A percentile compares a stretch with the other conserved stretches of the same genome.
phyloP scores from a whole-genome alignment of 2,329 filamentous ascomycete genomes.

The Teratosphaeria zuluensis region DNA sequence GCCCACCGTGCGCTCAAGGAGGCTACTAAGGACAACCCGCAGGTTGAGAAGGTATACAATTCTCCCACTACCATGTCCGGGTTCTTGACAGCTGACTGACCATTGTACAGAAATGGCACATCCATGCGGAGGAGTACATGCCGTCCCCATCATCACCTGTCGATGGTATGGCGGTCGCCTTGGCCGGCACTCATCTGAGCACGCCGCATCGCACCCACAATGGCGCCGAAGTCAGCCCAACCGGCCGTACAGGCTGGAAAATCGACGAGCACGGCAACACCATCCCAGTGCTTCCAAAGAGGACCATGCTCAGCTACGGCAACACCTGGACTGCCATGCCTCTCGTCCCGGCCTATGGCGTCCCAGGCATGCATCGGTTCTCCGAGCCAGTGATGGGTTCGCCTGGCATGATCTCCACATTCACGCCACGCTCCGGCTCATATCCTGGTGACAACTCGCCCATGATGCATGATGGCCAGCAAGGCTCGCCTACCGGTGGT shows the following conservation, averaged over 20 bases:
- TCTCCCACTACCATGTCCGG: neutral
- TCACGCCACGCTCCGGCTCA: neutral
- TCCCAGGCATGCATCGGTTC: neutral
- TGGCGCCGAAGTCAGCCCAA: slow-evolving; percentile 10
- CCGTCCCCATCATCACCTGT: neutral
- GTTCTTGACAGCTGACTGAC: slow-evolving; percentile 3
- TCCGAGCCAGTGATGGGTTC: neutral
- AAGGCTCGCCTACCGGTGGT: neutral
- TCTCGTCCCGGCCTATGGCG: neutral
- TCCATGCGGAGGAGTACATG: neutral
- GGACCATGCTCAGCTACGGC: neutral
- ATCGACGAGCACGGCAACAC: slow-evolving; percentile 6
- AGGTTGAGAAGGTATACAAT: slow-evolving; percentile 10
- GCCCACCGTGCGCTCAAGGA: slow-evolving; percentile 12
- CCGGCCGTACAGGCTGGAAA: slow-evolving; percentile 21
- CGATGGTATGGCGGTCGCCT: neutral
- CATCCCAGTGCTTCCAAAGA: neutral
- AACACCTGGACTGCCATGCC: neutral
- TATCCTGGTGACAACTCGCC: neutral
- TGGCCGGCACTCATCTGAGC: neutral
- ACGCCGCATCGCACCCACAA: slow-evolving; percentile 1
- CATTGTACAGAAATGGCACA: slow-evolving; percentile 2
- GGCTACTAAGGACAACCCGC: slow-evolving; percentile 3
- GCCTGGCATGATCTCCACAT: neutral
- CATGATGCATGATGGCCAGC: slow-evolving; percentile 4